Conservation (phyloP, 2,329 filamentous ascomycete species). For the Leptographium radiaticola region DNA sequence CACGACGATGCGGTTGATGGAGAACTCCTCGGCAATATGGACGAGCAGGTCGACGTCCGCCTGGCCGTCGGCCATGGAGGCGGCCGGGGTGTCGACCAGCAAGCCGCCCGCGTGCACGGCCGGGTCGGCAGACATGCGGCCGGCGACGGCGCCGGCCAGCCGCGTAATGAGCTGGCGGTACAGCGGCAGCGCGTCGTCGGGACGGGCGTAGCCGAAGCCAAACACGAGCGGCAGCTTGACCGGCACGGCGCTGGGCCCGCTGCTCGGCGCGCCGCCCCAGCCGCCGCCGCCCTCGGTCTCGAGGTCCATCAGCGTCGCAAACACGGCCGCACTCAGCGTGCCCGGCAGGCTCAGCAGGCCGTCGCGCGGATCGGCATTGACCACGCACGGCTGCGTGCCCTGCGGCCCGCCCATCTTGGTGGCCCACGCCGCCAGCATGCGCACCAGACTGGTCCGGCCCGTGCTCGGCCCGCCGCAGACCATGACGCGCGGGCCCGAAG, state of each 20-base stretch:
- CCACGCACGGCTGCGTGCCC: constrained; percentile 53
- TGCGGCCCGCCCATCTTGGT: constrained; percentile 46
- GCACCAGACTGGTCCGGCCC: constrained; percentile 74
- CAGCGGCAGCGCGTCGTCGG: constrained; percentile 58
- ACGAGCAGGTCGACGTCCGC: constrained; percentile 60
- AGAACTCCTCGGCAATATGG: constrained; percentile 54
- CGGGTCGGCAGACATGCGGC: constrained; percentile 62
- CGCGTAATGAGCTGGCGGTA: constrained; percentile 65
- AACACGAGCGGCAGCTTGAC: constrained; percentile 89
- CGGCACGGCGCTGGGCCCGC: constrained; percentile 74
- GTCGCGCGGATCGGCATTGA: constrained; percentile 77
- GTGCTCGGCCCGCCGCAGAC: constrained; percentile 65
- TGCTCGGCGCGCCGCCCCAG: constrained; percentile 84
- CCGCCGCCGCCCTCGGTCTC: constrained; percentile 58
- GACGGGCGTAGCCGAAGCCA: constrained; percentile 63
- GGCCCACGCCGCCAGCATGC: constrained; percentile 68
- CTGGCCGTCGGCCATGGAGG: constrained; percentile 23
- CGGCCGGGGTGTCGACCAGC: constrained; percentile 73
- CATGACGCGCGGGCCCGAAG: constrained; percentile 64
- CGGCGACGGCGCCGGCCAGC: constrained; percentile 66
- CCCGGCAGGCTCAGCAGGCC: constrained; percentile 67
- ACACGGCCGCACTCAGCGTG: constrained; percentile 73
- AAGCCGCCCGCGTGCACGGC: constrained; percentile 61
- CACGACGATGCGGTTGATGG: constrained; percentile 69
- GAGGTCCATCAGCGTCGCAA: constrained; percentile 76